Evolutionary conservation across 768 basidiomycete genomes (phyloP).

Genomic region (Termitomyces sp.): DNA sequence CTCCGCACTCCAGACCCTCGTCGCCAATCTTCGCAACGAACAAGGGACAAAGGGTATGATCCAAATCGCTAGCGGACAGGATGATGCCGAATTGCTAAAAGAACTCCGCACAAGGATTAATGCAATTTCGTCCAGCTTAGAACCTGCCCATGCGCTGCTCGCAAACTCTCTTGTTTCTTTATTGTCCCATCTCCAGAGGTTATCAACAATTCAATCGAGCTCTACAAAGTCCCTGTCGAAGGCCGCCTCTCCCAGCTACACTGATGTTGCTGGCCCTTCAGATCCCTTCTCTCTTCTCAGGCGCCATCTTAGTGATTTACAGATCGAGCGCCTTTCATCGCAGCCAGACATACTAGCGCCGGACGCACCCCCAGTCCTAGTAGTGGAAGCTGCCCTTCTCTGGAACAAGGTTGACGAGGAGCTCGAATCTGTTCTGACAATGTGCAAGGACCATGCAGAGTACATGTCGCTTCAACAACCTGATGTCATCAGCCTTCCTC

Average conservation of each 20-base stretch:
- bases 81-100: conserved; percentile 48
- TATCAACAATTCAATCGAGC: conserved; percentile 41
- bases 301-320: conserved; percentile 64
- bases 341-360: conserved; percentile 30
- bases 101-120: conserved; percentile 59
- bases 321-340: conserved; percentile 47
- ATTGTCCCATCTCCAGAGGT: conserved; percentile 59
- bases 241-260: conserved; percentile 9
- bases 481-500: conserved; percentile 33
- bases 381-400: conserved; percentile 58
- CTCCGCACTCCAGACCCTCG: conserved; percentile 56
- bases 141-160: conserved; percentile 51
- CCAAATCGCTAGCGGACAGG: conserved; percentile 32
- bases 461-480: conserved; percentile 21
- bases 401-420: conserved; percentile 76
- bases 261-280: conserved; percentile 14
- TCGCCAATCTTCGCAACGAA: conserved; percentile 54
- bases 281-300: conserved; percentile 58
- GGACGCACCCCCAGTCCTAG: conserved; percentile 39
- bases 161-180: conserved; percentile 67
- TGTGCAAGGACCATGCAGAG: conserved; percentile 61
- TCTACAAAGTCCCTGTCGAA: conserved; percentile 12
- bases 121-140: conserved; percentile 35
- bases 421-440: conserved; percentile 59
- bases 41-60: conserved; percentile 41